Evolutionary conservation across 352 stramenopile genomes (phyloP), one percentile per base, ranked within the genome.

Genomic region (Phytophthora vignae): DNA sequence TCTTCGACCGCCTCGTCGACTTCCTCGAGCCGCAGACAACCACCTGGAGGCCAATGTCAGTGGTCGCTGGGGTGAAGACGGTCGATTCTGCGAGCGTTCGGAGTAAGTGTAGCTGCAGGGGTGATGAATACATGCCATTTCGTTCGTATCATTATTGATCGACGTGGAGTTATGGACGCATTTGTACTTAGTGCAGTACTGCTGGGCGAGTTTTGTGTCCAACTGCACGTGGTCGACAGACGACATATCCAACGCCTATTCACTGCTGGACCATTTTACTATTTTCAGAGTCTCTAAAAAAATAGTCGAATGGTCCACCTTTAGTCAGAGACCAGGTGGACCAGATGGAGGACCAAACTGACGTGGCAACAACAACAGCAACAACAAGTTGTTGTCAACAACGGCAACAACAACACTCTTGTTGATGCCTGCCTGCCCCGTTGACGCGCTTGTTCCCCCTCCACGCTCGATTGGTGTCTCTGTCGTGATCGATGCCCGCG

Each of bases 31-130:
- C 65, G 70, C 55, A 76, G 86, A 57, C 86, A 93, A 49, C 83
- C 86, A 36, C 86, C 86, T 0, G 86, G 86, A 29, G 84, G 86
- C 4, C 82, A 73, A 55, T 90, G 75, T 36, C 88, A 91, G 63
- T 93, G 86, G 84, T 85, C 79, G 9, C 76, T 77, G 40, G 69
- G 62, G 14, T 77, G 33, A 73, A 48, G 11, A 11, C 11, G 12
- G 36, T 42, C 5, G 36, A 7, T 19, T 25, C 6, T 44, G 42
- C 4, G 27, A 6, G 5, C 29, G 7, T 33, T 33, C 29, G 3
- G 29, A 17, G 42, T 15, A 21, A 49, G 42, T 49, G 46, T 54
- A 17, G 46, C 46, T 54, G 10, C 19, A 54, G 17, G 21, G 46
- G 14, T 15, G 4, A 49, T 49, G 15, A 49, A 21, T 21, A 21